phyloP scores from a whole-genome alignment of 176 grass and related monocot species.

The Chloris gayana region DNA sequence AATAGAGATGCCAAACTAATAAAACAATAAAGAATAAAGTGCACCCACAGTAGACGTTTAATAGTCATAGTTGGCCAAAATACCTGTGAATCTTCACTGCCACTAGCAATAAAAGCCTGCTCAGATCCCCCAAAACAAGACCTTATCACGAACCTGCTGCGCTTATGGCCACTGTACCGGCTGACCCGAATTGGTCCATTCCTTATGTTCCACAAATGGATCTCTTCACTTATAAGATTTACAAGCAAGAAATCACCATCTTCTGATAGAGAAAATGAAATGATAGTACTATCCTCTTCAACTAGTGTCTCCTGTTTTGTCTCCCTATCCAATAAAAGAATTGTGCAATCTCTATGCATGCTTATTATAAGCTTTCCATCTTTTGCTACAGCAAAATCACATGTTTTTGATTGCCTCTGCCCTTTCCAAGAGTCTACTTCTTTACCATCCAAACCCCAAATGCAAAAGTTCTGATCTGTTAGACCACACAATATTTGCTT shows the following conservation, averaged over 20 bases:
- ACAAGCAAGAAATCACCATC: conserved; percentile 89
- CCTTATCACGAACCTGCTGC: conserved; percentile 76
- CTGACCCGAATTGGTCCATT: conserved; percentile 62
- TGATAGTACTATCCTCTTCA: conserved; percentile 68
- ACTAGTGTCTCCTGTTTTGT: conserved; percentile 66
- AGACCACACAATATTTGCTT: conserved; percentile 60
- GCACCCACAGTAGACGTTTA: not conserved
- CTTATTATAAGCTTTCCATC: conserved; percentile 75
- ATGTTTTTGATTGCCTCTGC: conserved; percentile 52
- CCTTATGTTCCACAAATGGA: conserved; percentile 93
- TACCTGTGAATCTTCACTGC: conserved; percentile 96
- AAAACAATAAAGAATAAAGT: conserved; percentile 20
- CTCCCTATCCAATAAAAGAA: conserved; percentile 73
- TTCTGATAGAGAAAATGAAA: conserved; percentile 80
- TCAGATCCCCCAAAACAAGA: conserved; percentile 93
- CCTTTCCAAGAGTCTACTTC: conserved; percentile 70
- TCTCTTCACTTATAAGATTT: conserved; percentile 64
- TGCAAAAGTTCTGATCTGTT: conserved; percentile 54
- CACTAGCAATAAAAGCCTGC: conserved; percentile 89
- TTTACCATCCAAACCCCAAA: conserved; percentile 66
- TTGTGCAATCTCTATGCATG: conserved; percentile 48
- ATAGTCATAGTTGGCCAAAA: not conserved
- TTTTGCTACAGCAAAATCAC: conserved; percentile 63
- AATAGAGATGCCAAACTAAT: conserved; percentile 17
- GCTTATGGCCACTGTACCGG: conserved; percentile 76